Evolutionary conservation across 352 stramenopile species (phyloP), one percentile per base, ranked within the genome.

Genomic region (Phytophthora multivora): DNA sequence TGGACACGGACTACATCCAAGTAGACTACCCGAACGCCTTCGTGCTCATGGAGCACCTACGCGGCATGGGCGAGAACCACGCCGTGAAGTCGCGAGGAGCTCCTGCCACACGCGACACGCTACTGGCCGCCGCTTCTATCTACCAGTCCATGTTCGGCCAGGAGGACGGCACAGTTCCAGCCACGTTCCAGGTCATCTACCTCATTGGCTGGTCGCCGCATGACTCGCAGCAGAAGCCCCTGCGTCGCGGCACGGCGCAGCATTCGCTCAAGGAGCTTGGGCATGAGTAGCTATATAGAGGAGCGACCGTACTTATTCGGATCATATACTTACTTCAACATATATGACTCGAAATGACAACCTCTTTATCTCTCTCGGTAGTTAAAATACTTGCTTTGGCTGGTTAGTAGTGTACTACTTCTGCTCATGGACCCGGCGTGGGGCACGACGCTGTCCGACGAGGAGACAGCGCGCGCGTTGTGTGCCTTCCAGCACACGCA

Each of bases 161-260:
- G 42, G 60, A 83, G 26, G 88, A 97, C 55, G 91, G 89, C 7
- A 85, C 83, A 2, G 84, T 99, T 12, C 86, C 94, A n/a, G 96
- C 95, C 10, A 98, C 96, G 0, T 98, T 98, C 57, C 93, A 99
- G 74, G 78, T 96, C 26, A 97, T 99, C 35, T 99, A 98, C 81
- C 97, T 98, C 59, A 99, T 99, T 74, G 97, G 97, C 40, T 99
- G 97, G 97, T 96, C 93, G 38, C 96, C 96, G 10, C 89, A 99
- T 75, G 81, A 89, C 19, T 98, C 90, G 28, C 97, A 99, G 75
- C 96, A 92, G 59, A 82, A 97, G 66, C 96, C 97, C 0, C 73
- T 96, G 65, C 79, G 78, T 47, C 83, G 90, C 7, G 92, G 91
- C 16, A 84, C 84, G 0, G 88, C 88, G 1, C 73, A 91, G 61